A percentile compares a stretch with the other conserved stretches of the same genome.
Evolutionary conservation across 441 rosid species (phyloP).

Genomic region (Eruca vesicaria): DNA sequence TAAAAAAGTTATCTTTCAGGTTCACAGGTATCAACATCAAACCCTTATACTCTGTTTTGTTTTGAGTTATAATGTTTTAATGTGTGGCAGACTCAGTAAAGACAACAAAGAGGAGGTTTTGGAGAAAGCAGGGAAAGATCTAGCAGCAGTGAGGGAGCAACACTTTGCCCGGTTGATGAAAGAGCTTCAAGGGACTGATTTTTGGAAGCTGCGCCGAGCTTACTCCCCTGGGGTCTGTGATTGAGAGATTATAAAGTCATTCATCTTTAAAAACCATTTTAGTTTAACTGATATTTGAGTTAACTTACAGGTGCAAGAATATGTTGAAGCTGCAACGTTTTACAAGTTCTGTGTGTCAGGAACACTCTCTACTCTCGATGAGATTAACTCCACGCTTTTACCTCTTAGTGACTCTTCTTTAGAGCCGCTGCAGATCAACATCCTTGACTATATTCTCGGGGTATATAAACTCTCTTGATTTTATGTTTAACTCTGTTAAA

Average conservation of each 20-base stretch:
- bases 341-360: constrained; percentile 78
- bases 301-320: constrained; percentile 77
- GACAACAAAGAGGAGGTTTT: constrained; percentile 71
- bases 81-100: constrained; percentile 61
- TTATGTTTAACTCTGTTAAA: constrained; percentile 7
- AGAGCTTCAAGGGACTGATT: constrained; percentile 85
- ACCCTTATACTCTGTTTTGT: background rate
- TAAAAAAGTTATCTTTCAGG: constrained; percentile 94
- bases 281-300: background rate
- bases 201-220: constrained; percentile 92
- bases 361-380: constrained; percentile 66
- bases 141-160: constrained; percentile 59
- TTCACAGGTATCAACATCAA: constrained; percentile 68
- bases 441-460: constrained; percentile 90
- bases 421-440: constrained; percentile 77
- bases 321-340: constrained; percentile 91
- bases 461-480: constrained; percentile 37
- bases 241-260: background rate
- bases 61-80: background rate
- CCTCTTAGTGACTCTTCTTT: constrained; percentile 64
- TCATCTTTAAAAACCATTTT: constrained; percentile 2
- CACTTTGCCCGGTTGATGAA: constrained; percentile 63
- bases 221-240: constrained; percentile 80
- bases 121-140: constrained; percentile 82
- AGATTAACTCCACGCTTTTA: constrained; percentile 63